These are phyloP conservation scores for Oryza glumipatula DNA, from an alignment of 176 grass and related monocot genomes.

Conservation along the genomic window DNA sequence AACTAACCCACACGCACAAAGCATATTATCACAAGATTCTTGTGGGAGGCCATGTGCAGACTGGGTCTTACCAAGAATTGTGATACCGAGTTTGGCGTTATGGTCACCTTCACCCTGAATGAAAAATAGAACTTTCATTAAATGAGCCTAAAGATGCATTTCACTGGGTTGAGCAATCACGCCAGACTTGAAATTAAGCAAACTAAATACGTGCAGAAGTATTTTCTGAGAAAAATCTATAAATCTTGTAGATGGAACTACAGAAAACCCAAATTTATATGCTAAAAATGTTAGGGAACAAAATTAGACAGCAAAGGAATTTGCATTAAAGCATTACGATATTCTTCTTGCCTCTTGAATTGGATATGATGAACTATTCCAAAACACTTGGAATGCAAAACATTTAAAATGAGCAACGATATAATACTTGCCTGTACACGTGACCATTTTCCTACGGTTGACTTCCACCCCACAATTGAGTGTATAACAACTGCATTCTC, in stretches of 20 bases:
- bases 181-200: background rate
- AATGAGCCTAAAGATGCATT: background rate
- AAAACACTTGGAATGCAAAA: background rate
- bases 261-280: background rate
- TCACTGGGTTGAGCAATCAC: background rate
- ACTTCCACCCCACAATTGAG: constrained; percentile 97
- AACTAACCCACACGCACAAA: constrained; percentile 11
- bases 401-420: background rate
- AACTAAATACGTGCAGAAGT: background rate
- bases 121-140: constrained; percentile 37
- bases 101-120: constrained; percentile 88
- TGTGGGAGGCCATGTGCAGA: constrained; percentile 5
- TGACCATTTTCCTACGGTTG: constrained; percentile 95
- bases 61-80: constrained; percentile 83
- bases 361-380: background rate
- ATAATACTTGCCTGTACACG: constrained; percentile 80
- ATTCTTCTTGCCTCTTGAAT: constrained; percentile 17
- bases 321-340: background rate
- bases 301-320: constrained; percentile 19
- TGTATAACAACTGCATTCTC: constrained; percentile 99
- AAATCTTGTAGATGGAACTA: constrained; percentile 23
- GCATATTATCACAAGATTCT: background rate
- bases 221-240: background rate
- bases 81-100: constrained; percentile 97
- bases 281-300: background rate